Evolutionary conservation across 1,139 yeast species (phyloP), one percentile per base, ranked within the genome.

Genomic region (Hemisphaericaspora subhashii): DNA sequence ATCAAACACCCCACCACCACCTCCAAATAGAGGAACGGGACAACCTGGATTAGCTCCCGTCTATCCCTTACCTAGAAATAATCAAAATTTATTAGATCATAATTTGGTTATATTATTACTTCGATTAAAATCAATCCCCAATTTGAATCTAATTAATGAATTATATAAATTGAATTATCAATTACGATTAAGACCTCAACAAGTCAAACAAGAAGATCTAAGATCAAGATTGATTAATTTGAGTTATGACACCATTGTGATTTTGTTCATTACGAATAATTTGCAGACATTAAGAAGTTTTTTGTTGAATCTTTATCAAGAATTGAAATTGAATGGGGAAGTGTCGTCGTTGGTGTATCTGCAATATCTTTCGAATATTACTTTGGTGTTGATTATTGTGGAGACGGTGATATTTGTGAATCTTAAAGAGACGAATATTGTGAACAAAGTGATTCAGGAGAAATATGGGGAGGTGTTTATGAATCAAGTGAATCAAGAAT

Each of bases 101-200:
- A 47, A 63, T 18, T 46, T 66, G 23, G 44, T 66, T n/a, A 34
- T 43, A 4, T 48, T 68, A 13, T 42, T 71, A 16, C 51, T 70
- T 15, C 49, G 73, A 30, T 54, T 71, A 40, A 68, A 68, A 44
- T 61, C 70, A n/a, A 50, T 58, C 3, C 73, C 75, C 11, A 67
- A 60, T 41, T 36, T 66, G 49, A 54, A 54, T 26, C 47, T 68
- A 21, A 59, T 68, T 27, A 68, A 68, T 40, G 77, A 71, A 41
- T 47, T 68, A 33, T 70, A 68, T 52, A 68, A 70, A 46, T 51
- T 70, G 21, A 60, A 64, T 30, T 70, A 69, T 44, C 75, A 68
- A 41, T 44, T 65, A 29, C 43, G 76, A 25, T 50, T 69, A 31
- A 53, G 50, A 35, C 41, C 33, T 26, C 39, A 23, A 13, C 13